Evolutionary conservation across 345 rosid genomes (phyloP).

Genomic region (Populus nigra): DNA sequence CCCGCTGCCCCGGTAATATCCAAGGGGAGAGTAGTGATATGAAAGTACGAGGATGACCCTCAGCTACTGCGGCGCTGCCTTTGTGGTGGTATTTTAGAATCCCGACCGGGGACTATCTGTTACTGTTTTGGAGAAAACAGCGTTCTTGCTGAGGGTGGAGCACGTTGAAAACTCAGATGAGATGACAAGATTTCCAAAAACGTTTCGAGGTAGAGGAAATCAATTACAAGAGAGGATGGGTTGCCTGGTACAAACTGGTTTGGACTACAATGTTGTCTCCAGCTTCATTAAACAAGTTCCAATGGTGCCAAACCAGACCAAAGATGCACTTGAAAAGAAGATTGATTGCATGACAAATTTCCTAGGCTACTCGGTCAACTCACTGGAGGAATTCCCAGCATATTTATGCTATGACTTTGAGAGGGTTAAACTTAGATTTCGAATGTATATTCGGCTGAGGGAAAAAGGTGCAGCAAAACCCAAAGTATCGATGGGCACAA

Average conservation of each 20-base stretch:
- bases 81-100: no score
- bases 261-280: slow-evolving; percentile 46
- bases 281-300: slow-evolving; percentile 63
- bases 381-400: slow-evolving; percentile 56
- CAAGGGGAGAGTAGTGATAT: no score
- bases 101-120: no score
- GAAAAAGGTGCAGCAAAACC: slow-evolving; percentile 23
- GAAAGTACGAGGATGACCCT: no score
- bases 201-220: slow-evolving; percentile 81
- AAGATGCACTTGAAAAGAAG: slow-evolving; percentile 65
- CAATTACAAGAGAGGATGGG: slow-evolving; percentile 85
- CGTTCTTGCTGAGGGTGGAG: slow-evolving; percentile 65
- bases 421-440: slow-evolving; percentile 25
- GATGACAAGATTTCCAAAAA: slow-evolving; percentile 60
- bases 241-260: slow-evolving; percentile 70
- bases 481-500: slow-evolving; percentile 26
- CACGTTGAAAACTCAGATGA: slow-evolving; percentile 80
- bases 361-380: slow-evolving; percentile 56
- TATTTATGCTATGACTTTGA: slow-evolving; percentile 22
- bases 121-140: slow-evolving; percentile 38
- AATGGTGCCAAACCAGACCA: slow-evolving; percentile 63
- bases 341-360: slow-evolving; percentile 48
- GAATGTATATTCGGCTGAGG: slow-evolving; percentile 25
- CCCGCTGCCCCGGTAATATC: no score
- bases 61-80: no score